Evolutionary conservation across 371 early-diverging fungal genomes (phyloP), one percentile per base, ranked within the genome.

Genomic region (Neoconidiobolus thromboides): DNA sequence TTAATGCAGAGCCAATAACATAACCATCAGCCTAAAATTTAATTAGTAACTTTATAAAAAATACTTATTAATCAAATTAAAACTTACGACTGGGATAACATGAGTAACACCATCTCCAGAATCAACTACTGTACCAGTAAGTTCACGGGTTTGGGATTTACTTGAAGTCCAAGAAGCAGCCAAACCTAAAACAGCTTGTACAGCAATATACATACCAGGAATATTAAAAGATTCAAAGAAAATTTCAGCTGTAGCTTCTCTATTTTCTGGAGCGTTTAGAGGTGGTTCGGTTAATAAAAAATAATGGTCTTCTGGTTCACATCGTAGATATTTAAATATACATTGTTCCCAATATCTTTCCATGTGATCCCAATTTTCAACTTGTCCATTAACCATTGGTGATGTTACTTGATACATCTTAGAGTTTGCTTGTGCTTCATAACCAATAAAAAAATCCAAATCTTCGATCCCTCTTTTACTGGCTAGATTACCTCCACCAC

Each of bases 101-200:
- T 97, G 97, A 39, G 97, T 96, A 36, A 97, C 96, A 73, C 97
- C 97, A 76, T 96, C 97, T 44, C 97, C 97, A 62, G 86, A 83
- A 69, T 96, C 97, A 63, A 96, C 89, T 15, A 96, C 97, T 0
- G 93, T 93, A 63, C 97, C 97, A 2, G 97, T 97, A 64, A 96
- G 74, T 15, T 92, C 89, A 64, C 82, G 83, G 43, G 80, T 81
- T 49, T 69, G 76, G 5, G 80, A 78, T 72, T 83, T 84, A 64
- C 76, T 83, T 7, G 86, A 83, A 2, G 84, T 83, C 91, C 91
- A 91, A 60, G 84, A 84, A 36, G 92, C 89, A 50, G 89, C 91
- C 64, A 91, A 73, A 10, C 91, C 91, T 53, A 91, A 76, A 36
- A 91, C 91, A 55, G 96, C 92, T 72, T 91, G 91, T 15, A 91